phyloP scores from a whole-genome alignment of 2,329 filamentous ascomycete species.

The Trichophyton benhamiae region DNA sequence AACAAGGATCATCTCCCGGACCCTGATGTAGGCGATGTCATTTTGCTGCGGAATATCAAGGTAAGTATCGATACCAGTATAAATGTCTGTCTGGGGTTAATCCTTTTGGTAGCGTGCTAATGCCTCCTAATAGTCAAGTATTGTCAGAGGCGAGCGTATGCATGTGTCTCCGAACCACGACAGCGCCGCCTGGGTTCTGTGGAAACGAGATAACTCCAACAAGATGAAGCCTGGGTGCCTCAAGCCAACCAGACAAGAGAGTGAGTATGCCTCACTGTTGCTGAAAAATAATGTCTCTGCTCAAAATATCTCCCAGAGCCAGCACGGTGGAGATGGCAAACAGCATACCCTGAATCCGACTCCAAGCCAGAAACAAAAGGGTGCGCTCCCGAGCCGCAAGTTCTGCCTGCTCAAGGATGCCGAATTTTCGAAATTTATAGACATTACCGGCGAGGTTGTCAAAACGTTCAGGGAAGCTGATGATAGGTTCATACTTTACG shows the following conservation, averaged over 20 bases:
- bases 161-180: constrained; percentile 5
- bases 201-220: constrained; percentile 9
- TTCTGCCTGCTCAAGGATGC: constrained; percentile 56
- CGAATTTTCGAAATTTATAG: constrained; percentile 44
- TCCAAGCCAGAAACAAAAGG: neutral
- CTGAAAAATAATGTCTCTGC: constrained; percentile 9
- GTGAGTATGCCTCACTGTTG: constrained; percentile 19
- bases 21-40: constrained; percentile 46
- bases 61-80: constrained; percentile 25
- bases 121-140: neutral
- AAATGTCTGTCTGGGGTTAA: neutral
- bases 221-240: constrained; percentile 21
- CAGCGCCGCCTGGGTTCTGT: neutral
- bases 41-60: constrained; percentile 49
- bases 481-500: constrained; percentile 51
- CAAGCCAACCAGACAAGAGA: constrained; percentile 21
- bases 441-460: constrained; percentile 62
- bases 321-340: no score
- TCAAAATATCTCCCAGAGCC: neutral
- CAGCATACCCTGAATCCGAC: neutral
- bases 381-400: constrained; percentile 30
- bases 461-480: constrained; percentile 36
- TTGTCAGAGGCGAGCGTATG: constrained; percentile 1
- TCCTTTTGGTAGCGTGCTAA: neutral
- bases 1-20: constrained; percentile 33